These are phyloP conservation scores for Straminergon stramineum DNA, from an alignment of 225 moss, liverwort and hornwort species.

Conservation along the genomic window DNA sequence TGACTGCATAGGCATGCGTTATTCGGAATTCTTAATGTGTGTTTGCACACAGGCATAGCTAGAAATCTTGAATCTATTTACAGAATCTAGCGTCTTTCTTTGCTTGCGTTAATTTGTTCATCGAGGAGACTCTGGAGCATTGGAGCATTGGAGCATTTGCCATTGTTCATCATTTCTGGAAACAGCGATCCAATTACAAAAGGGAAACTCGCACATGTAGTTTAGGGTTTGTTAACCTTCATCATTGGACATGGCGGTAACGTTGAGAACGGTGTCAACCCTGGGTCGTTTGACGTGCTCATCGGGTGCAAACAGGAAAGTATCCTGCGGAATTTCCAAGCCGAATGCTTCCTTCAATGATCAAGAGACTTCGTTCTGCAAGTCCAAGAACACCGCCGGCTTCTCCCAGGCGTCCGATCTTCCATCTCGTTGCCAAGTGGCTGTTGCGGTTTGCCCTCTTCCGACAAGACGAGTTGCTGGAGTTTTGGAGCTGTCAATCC, in stretches of 20 bases:
- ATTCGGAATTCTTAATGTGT: neutral
- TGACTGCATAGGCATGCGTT: neutral
- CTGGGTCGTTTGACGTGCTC: neutral
- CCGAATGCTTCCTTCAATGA: neutral
- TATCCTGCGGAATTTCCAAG: neutral
- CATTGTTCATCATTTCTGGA: neutral
- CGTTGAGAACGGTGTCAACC: neutral
- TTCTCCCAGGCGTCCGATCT: neutral
- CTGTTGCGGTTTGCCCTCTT: neutral
- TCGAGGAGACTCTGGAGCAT: neutral
- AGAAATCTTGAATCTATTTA: neutral
- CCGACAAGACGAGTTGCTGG: neutral
- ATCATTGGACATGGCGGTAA: neutral
- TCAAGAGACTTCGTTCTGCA: neutral
- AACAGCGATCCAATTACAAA: neutral
- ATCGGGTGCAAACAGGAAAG: neutral
- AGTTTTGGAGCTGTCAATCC: neutral
- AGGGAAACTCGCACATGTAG: neutral
- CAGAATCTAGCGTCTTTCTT: neutral
- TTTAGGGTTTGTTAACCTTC: neutral
- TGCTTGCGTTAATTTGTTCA: neutral
- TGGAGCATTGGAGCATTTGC: neutral
- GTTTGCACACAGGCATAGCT: neutral
- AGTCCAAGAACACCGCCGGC: neutral
- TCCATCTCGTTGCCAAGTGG: neutral